Evolutionary conservation across 148 eudicot genomes (phyloP), one percentile per base, ranked within the genome.

Genomic region (Limonium bicolor): DNA sequence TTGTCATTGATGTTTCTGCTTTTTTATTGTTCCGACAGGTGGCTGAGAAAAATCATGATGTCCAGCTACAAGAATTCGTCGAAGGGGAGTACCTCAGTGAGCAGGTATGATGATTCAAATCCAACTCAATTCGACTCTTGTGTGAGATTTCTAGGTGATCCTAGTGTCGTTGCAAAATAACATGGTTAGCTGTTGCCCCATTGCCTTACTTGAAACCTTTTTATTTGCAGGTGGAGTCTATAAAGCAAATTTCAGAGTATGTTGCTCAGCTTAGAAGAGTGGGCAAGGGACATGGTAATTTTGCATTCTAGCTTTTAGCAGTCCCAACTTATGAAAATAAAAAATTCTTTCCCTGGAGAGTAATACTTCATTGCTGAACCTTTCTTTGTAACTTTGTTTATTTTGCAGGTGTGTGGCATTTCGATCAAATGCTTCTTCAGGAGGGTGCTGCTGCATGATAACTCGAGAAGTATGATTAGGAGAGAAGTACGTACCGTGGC

Each of bases 391-490:
- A n/a, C n/a, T n/a, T n/a, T n/a, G n/a, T n/a, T 33, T 2, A 13
- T 18, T n/a, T 22, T 55, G 38, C 64, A 87, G 96, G 96, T 35
- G 86, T 77, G 6, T 87, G 96, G 96, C 94, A 82, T 55, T 87
- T 87, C 14, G 72, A 87, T 60, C 94, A 87, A 62, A 68, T n/a
- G n/a, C n/a, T 66, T 76, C 90, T 87, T 41, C 82, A 80, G 28
- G 42, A 63, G 0, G 74, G 53, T 28, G 72, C 41, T 22, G 72
- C 29, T 27, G 67, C 58, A n/a, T n/a, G n/a, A n/a, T n/a, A n/a
- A n/a, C n/a, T n/a, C n/a, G n/a, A n/a, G n/a, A n/a, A n/a, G n/a
- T n/a, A n/a, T n/a, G n/a, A n/a, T n/a, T n/a, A n/a, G n/a, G n/a
- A n/a, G n/a, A n/a, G n/a, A n/a, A n/a, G n/a, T n/a, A n/a, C n/a